These are phyloP conservation scores for Rhodotorula sphaerocarpa DNA, from an alignment of 768 basidiomycete species.

Conservation along the genomic window DNA sequence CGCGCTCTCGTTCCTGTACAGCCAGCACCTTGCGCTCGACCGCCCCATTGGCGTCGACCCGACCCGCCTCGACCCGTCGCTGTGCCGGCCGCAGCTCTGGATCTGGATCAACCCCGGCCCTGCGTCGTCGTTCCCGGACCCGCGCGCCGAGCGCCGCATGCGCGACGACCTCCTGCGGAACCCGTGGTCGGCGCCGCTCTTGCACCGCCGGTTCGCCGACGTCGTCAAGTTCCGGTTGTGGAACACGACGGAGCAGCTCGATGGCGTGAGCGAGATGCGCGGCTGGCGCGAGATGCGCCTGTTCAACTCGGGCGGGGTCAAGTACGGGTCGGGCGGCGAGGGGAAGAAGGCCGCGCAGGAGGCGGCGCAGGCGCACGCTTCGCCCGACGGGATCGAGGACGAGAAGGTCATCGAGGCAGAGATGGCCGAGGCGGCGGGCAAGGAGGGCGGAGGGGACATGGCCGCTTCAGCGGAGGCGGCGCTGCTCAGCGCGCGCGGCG, in stretches of 20 bases:
- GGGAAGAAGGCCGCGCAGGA: slow-evolving; percentile 15
- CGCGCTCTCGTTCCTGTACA: slow-evolving; percentile 85
- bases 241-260: slow-evolving; percentile 96
- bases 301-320: slow-evolving; percentile 78
- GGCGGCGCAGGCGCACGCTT: slow-evolving; percentile 1
- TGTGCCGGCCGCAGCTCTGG: slow-evolving; percentile 90
- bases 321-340: slow-evolving; percentile 46
- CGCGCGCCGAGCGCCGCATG: slow-evolving; percentile 72
- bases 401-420: slow-evolving; percentile 18
- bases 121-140: slow-evolving; percentile 78
- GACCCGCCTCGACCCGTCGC: slow-evolving; percentile 45
- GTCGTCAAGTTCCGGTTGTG: slow-evolving; percentile 91
- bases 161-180: slow-evolving; percentile 64
- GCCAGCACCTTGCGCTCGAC: slow-evolving; percentile 75
- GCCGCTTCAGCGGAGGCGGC: slow-evolving; percentile 20
- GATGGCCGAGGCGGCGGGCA: slow-evolving; percentile 4
- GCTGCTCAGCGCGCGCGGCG: slow-evolving; percentile 9
- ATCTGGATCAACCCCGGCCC: slow-evolving; percentile 99
- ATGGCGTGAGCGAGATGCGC: slow-evolving; percentile 77
- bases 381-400: slow-evolving; percentile 1
- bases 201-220: slow-evolving; percentile 84
- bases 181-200: slow-evolving; percentile 90
- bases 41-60: slow-evolving; percentile 18
- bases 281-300: slow-evolving; percentile 73
- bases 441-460: slow-evolving; percentile 9